These are phyloP conservation scores for Lactarius sp. DNA, from an alignment of 768 basidiomycete genomes.

Conservation along the genomic window DNA sequence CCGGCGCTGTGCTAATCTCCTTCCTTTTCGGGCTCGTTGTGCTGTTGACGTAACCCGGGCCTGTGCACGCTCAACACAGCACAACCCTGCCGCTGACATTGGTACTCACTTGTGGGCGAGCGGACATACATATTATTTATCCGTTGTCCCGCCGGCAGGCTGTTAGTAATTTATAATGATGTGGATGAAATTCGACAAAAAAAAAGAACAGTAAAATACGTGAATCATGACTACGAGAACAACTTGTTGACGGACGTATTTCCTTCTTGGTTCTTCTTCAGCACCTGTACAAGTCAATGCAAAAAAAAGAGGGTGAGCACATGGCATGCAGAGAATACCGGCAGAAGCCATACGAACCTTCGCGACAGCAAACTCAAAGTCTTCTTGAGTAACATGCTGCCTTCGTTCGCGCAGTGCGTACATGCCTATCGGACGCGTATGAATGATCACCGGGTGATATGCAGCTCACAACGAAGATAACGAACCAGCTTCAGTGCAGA, in stretches of 20 bases:
- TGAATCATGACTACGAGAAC: conserved; percentile 56
- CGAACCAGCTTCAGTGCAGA: conserved; percentile 93
- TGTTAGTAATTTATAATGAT: neutral
- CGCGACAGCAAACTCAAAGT: conserved; percentile 97
- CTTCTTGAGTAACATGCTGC: conserved; percentile 97
- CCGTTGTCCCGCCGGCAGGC: too few species aligned
- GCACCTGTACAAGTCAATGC: conserved; percentile 41
- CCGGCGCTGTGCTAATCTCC: neutral
- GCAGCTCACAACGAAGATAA: conserved; percentile 7
- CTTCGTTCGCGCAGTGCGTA: conserved; percentile 92
- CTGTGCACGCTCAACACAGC: too few species aligned
- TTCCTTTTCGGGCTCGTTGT: neutral
- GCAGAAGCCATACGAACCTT: conserved; percentile 50
- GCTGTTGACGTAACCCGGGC: too few species aligned
- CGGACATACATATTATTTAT: too few species aligned
- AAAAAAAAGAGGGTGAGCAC: neutral
- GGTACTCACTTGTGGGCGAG: too few species aligned
- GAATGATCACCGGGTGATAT: conserved; percentile 1
- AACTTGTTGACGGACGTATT: conserved; percentile 94
- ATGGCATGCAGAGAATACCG: conserved; percentile 2
- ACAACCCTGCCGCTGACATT: too few species aligned
- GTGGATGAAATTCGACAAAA: neutral
- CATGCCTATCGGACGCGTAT: conserved; percentile 56
- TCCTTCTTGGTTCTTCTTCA: conserved; percentile 96
- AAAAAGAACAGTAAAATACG: neutral